Conservation (phyloP, 2,329 filamentous ascomycete genomes). For the Penicillium olsonii region DNA sequence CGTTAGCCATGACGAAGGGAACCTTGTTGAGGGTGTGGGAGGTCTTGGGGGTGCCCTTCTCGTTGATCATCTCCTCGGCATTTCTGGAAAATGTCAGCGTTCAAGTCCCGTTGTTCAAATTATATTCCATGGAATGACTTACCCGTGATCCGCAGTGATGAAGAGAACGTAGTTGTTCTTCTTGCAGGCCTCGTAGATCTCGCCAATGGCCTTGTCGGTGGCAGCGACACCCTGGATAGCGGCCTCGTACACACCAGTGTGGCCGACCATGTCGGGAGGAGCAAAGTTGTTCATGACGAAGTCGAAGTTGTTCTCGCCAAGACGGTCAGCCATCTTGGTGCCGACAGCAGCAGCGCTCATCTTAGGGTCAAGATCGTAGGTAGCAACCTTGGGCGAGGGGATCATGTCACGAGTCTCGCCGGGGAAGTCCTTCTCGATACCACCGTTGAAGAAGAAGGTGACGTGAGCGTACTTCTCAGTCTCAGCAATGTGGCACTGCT, state of each 20-base stretch:
- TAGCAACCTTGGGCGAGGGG: conserved; percentile 89
- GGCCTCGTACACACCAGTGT: conserved; percentile 96
- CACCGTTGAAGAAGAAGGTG: conserved; percentile 99
- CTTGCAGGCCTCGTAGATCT: conserved; percentile 91
- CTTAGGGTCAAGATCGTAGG: conserved; percentile 91
- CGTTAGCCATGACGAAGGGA: conserved; percentile 97
- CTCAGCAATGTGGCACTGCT: conserved; percentile 96
- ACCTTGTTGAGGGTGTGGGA: conserved; percentile 98
- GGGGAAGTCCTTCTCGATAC: conserved; percentile 93
- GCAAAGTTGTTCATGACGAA: conserved; percentile 99
- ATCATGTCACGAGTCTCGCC: conserved; percentile 93
- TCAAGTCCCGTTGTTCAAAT: too few relatives aligned
- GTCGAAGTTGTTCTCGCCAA: conserved; percentile 81
- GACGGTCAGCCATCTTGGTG: conserved; percentile 83
- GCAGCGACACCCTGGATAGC: conserved; percentile 81
- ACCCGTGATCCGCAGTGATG: conserved; percentile 93
- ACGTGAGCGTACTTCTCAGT: conserved; percentile 99
- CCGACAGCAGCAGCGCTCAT: conserved; percentile 94
- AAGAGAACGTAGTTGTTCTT: conserved; percentile 90
- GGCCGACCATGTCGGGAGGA: conserved; percentile 98
- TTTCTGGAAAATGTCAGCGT: conserved; percentile 56
- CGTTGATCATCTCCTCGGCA: conserved; percentile 98
- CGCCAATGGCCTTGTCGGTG: conserved; percentile 91
- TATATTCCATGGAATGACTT: conserved; percentile 31
- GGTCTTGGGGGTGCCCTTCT: conserved; percentile 95